These are phyloP conservation scores for Cercospora citrullina DNA, from an alignment of 2,329 filamentous ascomycete species.

Conservation along the genomic window DNA sequence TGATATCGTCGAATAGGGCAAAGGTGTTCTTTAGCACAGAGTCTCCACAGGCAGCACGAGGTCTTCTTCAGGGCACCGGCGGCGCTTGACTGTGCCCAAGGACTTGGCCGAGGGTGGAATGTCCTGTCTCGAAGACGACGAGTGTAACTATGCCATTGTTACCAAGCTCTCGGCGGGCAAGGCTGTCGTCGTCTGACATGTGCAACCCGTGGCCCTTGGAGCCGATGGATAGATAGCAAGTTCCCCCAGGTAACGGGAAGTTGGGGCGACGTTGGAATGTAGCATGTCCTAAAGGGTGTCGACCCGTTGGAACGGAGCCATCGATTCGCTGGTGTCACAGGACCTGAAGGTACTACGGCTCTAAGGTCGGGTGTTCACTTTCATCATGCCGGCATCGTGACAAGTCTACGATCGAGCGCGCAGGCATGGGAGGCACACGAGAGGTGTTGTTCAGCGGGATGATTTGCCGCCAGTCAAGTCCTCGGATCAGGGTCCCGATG, in stretches of 20 bases:
- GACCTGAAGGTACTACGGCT: neutral
- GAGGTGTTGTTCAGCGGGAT: neutral
- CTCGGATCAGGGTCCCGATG: neutral
- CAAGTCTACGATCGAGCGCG: neutral
- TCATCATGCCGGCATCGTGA: neutral
- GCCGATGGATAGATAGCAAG: neutral
- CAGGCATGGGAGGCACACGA: neutral
- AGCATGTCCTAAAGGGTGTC: constrained; percentile 10
- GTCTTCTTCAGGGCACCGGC: constrained; percentile 15
- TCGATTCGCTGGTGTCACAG: constrained; percentile 1
- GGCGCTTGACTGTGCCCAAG: constrained; percentile 28
- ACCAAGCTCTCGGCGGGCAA: constrained; percentile 3
- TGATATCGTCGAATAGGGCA: constrained; percentile 20
- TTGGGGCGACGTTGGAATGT: constrained; percentile 22
- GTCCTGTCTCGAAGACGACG: constrained; percentile 34
- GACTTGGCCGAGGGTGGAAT: constrained; percentile 25
- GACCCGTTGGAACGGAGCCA: constrained; percentile 9
- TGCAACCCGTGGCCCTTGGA: constrained; percentile 6
- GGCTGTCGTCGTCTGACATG: constrained; percentile 23
- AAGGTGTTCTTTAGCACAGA: constrained; percentile 20
- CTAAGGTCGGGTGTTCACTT: neutral
- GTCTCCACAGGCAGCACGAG: constrained; percentile 16
- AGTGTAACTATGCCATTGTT: constrained; percentile 32
- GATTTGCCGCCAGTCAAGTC: neutral
- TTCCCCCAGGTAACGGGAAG: constrained; percentile 31